Evolutionary conservation across 2,329 filamentous ascomycete species (phyloP).

Genomic region (Aspergillus oerlinghausenensis): DNA sequence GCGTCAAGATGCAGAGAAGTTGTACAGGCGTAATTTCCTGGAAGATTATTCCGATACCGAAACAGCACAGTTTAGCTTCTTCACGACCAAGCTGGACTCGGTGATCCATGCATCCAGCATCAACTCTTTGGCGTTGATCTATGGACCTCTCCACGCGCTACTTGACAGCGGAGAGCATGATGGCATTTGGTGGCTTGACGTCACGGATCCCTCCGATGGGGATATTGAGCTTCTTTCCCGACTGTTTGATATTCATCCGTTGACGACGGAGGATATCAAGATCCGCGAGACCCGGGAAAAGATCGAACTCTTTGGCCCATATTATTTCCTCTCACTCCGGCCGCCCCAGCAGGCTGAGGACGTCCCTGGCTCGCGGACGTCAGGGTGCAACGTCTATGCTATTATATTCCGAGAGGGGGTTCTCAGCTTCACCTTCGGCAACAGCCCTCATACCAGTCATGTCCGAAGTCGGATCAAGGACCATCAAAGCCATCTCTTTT

Average conservation of each 20-base stretch:
- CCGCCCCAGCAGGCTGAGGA: conserved; percentile 77
- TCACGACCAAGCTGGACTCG: conserved; percentile 84
- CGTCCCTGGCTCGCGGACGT: conserved; percentile 70
- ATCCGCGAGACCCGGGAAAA: conserved; percentile 92
- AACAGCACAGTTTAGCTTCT: conserved; percentile 82
- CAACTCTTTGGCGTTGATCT: conserved; percentile 74
- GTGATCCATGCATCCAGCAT: conserved; percentile 82
- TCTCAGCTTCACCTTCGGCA: conserved; percentile 82
- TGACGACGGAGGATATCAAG: conserved; percentile 91
- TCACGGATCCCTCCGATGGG: conserved; percentile 78
- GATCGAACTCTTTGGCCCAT: conserved; percentile 92
- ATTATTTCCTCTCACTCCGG: conserved; percentile 93
- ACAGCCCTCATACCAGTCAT: conserved; percentile 75
- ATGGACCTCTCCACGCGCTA: conserved; percentile 70
- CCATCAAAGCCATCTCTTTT: conserved; percentile 82
- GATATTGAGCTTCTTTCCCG: conserved; percentile 85
- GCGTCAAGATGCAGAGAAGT: background rate
- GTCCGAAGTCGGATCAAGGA: conserved; percentile 87
- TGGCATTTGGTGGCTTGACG: conserved; percentile 96
- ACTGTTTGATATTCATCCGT: conserved; percentile 87
- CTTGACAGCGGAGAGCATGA: conserved; percentile 46
- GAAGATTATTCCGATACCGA: conserved; percentile 24
- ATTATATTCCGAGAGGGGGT: conserved; percentile 91
- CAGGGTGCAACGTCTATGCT: conserved; percentile 89
- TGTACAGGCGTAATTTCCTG: background rate